phyloP scores from a whole-genome alignment of 2,329 filamentous ascomycete genomes.

The Penicillium sp. region DNA sequence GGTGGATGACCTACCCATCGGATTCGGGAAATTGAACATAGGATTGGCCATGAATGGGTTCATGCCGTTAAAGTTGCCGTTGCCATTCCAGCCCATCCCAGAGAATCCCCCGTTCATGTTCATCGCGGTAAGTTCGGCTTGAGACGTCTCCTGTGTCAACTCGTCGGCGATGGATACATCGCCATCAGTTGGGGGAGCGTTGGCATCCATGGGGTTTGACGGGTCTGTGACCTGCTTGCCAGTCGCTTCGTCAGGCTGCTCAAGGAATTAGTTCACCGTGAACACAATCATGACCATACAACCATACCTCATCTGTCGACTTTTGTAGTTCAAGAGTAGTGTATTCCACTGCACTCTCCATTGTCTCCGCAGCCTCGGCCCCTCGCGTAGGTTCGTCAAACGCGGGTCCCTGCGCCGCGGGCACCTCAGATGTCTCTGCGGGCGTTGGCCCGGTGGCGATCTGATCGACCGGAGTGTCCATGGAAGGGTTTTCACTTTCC shows the following conservation, averaged over 20 bases:
- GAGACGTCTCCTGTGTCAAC: not conserved
- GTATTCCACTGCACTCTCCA: conserved; percentile 5
- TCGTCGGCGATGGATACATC: conserved; percentile 6
- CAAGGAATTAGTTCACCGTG: not conserved
- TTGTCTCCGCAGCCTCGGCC: conserved; percentile 2
- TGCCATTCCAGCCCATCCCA: conserved; percentile 61
- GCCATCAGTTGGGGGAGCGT: conserved; percentile 14
- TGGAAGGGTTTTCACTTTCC: conserved; percentile 17
- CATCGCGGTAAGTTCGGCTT: conserved; percentile 22
- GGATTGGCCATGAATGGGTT: conserved; percentile 63
- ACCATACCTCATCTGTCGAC: conserved; percentile 20
- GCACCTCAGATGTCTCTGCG: conserved; percentile 6
- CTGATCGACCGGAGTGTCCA: conserved; percentile 19
- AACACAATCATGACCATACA: not conserved
- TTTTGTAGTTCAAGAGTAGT: conserved; percentile 6
- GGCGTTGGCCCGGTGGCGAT: conserved; percentile 17
- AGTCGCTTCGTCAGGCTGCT: conserved; percentile 6
- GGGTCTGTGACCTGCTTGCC: conserved; percentile 9
- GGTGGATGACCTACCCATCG: conserved; percentile 75
- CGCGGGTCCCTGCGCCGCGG: conserved; percentile 12
- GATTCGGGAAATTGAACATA: conserved; percentile 65
- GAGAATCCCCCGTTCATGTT: conserved; percentile 54
- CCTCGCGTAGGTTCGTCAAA: conserved; percentile 17
- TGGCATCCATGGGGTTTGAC: conserved; percentile 7
- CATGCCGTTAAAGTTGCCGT: conserved; percentile 67